Percentiles rank a stretch among this genome's conserved stretches.
phyloP scores from a whole-genome alignment of 345 rosid species.

The Hibiscus trionum region DNA sequence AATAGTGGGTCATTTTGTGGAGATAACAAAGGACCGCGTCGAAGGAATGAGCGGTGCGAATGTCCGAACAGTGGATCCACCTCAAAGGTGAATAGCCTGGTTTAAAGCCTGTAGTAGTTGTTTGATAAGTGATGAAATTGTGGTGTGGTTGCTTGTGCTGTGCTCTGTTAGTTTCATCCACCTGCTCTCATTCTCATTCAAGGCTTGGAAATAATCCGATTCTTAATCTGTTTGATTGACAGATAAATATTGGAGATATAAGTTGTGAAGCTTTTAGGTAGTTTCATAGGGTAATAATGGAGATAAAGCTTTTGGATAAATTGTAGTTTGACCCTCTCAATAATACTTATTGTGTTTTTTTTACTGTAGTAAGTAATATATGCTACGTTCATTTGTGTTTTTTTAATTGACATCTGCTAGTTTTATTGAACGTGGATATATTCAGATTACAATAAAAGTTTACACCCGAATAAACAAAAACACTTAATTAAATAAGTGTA shows the following conservation, averaged over 20 bases:
- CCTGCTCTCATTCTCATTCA: constrained; percentile 28
- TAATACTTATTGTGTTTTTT: background rate
- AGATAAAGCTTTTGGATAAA: background rate
- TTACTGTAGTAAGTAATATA: no score
- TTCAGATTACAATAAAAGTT: no score
- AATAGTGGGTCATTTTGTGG: constrained; percentile 91
- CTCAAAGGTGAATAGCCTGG: constrained; percentile 56
- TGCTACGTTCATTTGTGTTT: no score
- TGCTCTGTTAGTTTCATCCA: constrained; percentile 20
- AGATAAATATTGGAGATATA: constrained; percentile 13
- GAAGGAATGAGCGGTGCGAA: constrained; percentile 85
- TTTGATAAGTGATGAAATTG: constrained; percentile 23
- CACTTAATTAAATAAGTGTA: no score
- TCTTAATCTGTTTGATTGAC: constrained; percentile 18
- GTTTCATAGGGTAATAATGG: background rate
- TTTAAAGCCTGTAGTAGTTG: constrained; percentile 18
- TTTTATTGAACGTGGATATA: no score
- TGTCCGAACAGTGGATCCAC: constrained; percentile 85
- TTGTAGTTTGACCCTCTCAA: background rate
- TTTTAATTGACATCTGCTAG: no score
- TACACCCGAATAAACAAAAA: no score
- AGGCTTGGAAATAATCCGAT: constrained; percentile 36
- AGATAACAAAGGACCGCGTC: constrained; percentile 76
- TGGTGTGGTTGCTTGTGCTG: constrained; percentile 15
- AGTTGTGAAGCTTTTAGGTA: background rate